Evolutionary conservation across 2,329 filamentous ascomycete genomes (phyloP).

Genomic region (Pseudogymnoascus sp.): DNA sequence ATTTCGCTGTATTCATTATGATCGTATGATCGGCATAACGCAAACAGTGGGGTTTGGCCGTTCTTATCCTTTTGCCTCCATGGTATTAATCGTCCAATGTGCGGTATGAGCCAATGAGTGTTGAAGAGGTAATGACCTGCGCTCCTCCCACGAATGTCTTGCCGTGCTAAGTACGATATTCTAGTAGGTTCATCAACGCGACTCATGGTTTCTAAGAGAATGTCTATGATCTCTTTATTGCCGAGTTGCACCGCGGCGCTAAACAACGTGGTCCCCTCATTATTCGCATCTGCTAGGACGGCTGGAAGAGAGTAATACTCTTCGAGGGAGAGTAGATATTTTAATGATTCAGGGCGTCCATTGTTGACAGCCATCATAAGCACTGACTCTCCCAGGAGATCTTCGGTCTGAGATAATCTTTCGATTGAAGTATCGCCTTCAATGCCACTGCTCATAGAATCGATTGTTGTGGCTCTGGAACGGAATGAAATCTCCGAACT

Average conservation of each 20-base stretch:
- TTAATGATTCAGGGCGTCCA: conserved; percentile 61
- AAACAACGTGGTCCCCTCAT: conserved; percentile 80
- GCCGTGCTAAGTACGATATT: conserved; percentile 59
- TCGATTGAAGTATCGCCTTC: conserved; percentile 85
- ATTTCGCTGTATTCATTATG: conserved; percentile 79
- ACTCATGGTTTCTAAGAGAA: conserved; percentile 64
- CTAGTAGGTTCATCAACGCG: conserved; percentile 48
- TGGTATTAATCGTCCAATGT: conserved; percentile 69
- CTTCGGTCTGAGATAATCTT: conserved; percentile 62
- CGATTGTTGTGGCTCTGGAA: conserved; percentile 70
- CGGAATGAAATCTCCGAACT: conserved; percentile 76
- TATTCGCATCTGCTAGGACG: conserved; percentile 77
- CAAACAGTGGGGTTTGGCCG: conserved; percentile 95
- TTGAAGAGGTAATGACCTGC: conserved; percentile 96
- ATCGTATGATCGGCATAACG: conserved; percentile 90
- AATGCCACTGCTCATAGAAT: conserved; percentile 62
- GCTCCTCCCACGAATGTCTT: conserved; percentile 81
- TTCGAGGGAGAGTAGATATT: conserved; percentile 68
- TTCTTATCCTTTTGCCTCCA: conserved; percentile 93
- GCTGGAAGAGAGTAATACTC: conserved; percentile 65
- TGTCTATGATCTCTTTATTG: conserved; percentile 64
- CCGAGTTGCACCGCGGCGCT: conserved; percentile 86
- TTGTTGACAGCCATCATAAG: conserved; percentile 78
- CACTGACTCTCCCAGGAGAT: conserved; percentile 70
- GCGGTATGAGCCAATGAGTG: conserved; percentile 68